Evolutionary conservation across 805 yeast species (phyloP).

Genomic region (Saccharomycopsis malanga): DNA sequence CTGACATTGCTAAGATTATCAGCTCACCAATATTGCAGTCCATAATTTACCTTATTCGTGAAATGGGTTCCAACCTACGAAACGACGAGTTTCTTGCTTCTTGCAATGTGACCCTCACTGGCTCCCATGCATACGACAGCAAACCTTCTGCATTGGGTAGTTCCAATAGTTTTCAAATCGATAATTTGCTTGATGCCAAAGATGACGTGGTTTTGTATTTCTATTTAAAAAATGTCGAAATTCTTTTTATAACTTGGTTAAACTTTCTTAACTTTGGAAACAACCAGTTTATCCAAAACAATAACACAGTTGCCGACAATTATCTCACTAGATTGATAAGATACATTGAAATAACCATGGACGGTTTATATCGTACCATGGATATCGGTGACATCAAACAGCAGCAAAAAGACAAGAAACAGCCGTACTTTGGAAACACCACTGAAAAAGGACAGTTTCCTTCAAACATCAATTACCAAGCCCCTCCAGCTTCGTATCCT

Average conservation of each 20-base stretch:
- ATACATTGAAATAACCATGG: slow-evolving; percentile 18
- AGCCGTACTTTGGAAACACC: background rate
- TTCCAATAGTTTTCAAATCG: background rate
- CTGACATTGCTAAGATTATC: slow-evolving; percentile 13
- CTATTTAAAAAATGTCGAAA: slow-evolving; percentile 21
- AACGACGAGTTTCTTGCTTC: slow-evolving; percentile 14
- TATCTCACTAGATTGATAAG: slow-evolving; percentile 17
- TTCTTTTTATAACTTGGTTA: slow-evolving; percentile 20
- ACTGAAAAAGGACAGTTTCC: no score
- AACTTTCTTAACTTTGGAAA: slow-evolving; percentile 22
- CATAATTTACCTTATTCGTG: slow-evolving; percentile 22
- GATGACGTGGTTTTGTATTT: slow-evolving; percentile 17
- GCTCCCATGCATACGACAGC: background rate
- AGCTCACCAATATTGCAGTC: slow-evolving; percentile 24
- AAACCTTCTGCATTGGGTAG: background rate
- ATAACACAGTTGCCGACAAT: slow-evolving; percentile 9
- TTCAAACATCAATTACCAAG: no score
- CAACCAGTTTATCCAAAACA: slow-evolving; percentile 14
- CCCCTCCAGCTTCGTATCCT: no score
- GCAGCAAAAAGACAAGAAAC: background rate
- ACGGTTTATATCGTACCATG: slow-evolving; percentile 13
- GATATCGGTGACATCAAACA: slow-evolving; percentile 3
- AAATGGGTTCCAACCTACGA: slow-evolving; percentile 19
- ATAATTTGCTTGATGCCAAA: slow-evolving; percentile 8
- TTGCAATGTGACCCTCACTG: background rate